phyloP scores from a whole-genome alignment of 306 rosid genomes.

The Erythrophleum fordii region DNA sequence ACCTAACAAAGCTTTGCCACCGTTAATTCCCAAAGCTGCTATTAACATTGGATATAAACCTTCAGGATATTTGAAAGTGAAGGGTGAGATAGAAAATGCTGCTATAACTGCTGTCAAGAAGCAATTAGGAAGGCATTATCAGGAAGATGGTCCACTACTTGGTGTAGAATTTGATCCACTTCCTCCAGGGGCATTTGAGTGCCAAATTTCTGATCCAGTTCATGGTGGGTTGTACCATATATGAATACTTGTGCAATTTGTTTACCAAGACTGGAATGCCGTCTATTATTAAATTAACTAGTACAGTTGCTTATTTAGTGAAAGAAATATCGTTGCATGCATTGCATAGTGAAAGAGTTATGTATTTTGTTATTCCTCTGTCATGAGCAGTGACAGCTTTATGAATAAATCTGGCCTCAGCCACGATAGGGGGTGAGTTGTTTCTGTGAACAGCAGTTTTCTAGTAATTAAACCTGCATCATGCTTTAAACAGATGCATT shows the following conservation, averaged over 20 bases:
- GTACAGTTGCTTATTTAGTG: neutral
- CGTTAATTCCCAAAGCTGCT: conserved; percentile 58
- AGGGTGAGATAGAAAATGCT: conserved; percentile 96
- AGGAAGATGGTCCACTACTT: conserved; percentile 88
- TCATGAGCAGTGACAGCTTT: conserved; percentile 17
- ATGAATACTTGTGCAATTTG: conserved; percentile 24
- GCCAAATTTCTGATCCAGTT: conserved; percentile 57
- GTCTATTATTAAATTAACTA: conserved; percentile 10
- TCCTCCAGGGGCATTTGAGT: conserved; percentile 97
- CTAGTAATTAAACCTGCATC: conserved; percentile 20
- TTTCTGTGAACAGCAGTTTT: conserved; percentile 2
- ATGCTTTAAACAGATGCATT: conserved; percentile 16
- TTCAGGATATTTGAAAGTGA: conserved; percentile 94
- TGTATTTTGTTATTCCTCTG: conserved; percentile 5
- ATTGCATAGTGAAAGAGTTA: conserved; percentile 14
- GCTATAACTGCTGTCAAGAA: conserved; percentile 95
- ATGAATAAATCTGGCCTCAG: conserved; percentile 22
- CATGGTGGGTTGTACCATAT: conserved; percentile 58
- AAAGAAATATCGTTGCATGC: conserved; percentile 6
- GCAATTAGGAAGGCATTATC: conserved; percentile 81
- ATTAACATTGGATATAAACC: conserved; percentile 72
- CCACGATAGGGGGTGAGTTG: neutral
- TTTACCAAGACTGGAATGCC: conserved; percentile 25
- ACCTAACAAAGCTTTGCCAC: conserved; percentile 63
- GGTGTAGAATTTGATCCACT: conserved; percentile 82